Percentiles rank a stretch among this genome's conserved stretches.
These are phyloP conservation scores for Cryptosporidium sp. DNA, from an alignment of 169 alveolate species.

Conservation along the genomic window DNA sequence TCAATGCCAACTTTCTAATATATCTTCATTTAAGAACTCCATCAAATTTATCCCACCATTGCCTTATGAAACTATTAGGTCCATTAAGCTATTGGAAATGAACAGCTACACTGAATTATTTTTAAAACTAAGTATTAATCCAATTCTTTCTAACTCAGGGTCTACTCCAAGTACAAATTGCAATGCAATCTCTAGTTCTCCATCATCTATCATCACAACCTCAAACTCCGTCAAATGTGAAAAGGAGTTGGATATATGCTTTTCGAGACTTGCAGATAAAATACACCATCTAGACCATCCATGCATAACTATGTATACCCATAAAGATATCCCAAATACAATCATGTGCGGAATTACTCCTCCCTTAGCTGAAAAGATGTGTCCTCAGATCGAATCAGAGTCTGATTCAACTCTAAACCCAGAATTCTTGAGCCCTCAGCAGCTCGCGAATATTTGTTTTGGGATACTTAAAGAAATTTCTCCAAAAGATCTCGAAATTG, in stretches of 20 bases:
- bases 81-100: conserved; percentile 55
- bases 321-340: conserved; percentile 42
- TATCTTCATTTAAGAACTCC: not conserved
- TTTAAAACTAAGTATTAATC: conserved; percentile 1
- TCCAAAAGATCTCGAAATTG: conserved; percentile 21
- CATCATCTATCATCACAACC: not conserved
- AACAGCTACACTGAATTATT: conserved; percentile 58
- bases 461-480: conserved; percentile 34
- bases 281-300: conserved; percentile 55
- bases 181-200: not conserved
- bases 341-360: conserved; percentile 63
- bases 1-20: conserved; percentile 4
- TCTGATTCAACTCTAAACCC: not conserved
- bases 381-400: conserved; percentile 8
- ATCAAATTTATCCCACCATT: conserved; percentile 51
- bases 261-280: conserved; percentile 49
- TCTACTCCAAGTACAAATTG: conserved; percentile 5
- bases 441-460: conserved; percentile 60
- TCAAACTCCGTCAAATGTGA: not conserved
- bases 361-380: conserved; percentile 26
- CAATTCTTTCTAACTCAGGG: not conserved
- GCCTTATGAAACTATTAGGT: conserved; percentile 55
- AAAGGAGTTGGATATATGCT: conserved; percentile 2
- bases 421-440: not conserved
- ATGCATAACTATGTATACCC: conserved; percentile 36